phyloP scores from a whole-genome alignment of 2,329 filamentous ascomycete genomes.

The Colletotrichum theobromicola region DNA sequence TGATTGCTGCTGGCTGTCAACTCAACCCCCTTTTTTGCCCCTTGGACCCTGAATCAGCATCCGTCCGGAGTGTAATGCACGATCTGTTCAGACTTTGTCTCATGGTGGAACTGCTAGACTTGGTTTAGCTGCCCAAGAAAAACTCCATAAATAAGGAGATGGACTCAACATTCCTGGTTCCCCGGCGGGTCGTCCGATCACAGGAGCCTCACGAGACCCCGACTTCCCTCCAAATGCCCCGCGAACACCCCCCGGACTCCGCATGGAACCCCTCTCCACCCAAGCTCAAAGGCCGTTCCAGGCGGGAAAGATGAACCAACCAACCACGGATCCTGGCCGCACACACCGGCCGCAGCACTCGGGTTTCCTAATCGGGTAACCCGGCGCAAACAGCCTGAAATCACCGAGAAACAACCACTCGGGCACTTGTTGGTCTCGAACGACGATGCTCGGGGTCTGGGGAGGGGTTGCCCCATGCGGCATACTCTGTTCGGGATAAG shows the following conservation, averaged over 20 bases:
- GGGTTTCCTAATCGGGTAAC: constrained; percentile 12
- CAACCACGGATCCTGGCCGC: not conserved
- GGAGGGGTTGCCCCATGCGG: not conserved
- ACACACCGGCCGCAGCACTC: not conserved
- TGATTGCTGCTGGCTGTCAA: not conserved
- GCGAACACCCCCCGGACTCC: constrained; percentile 2
- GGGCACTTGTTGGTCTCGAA: not conserved
- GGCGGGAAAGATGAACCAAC: not conserved
- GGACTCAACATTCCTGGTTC: not conserved
- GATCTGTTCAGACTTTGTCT: not conserved
- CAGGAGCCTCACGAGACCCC: not conserved
- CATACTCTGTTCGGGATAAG: not conserved
- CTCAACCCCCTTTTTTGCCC: not conserved
- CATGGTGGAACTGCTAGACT: not conserved
- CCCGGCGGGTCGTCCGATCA: not conserved
- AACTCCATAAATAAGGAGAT: not conserved
- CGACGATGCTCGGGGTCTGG: not conserved
- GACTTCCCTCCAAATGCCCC: not conserved
- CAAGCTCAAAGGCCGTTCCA: not conserved
- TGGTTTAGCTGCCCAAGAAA: not conserved
- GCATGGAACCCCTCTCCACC: not conserved
- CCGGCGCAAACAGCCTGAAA: constrained; percentile 3
- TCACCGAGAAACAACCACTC: not conserved
- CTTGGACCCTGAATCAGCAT: not conserved
- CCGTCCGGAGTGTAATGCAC: not conserved